These are phyloP conservation scores for Jamesozyma piceae DNA, from an alignment of 805 yeast species.

Conservation along the genomic window DNA sequence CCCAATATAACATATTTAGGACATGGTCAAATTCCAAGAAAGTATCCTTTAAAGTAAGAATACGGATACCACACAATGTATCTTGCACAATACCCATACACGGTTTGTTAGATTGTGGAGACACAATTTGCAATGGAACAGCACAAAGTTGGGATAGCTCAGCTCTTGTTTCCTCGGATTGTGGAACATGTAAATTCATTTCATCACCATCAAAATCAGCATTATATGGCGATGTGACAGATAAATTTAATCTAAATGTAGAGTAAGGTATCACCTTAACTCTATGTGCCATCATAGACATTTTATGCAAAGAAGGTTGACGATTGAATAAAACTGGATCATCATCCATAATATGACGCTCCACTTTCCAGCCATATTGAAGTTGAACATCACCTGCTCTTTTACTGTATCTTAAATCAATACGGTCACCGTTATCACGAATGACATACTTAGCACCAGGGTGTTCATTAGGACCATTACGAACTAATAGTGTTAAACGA, in stretches of 20 bases:
- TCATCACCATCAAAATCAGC: conserved; percentile 99
- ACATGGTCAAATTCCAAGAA: conserved; percentile 89
- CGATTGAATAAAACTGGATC: conserved; percentile 98
- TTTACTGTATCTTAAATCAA: conserved; percentile 91
- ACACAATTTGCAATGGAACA: conserved; percentile 94
- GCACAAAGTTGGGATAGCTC: conserved; percentile 92
- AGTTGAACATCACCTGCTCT: conserved; percentile 97
- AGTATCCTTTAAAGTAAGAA: conserved; percentile 83
- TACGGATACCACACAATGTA: conserved; percentile 93
- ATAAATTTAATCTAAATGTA: conserved; percentile 89
- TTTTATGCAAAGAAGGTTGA: conserved; percentile 97
- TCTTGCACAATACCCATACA: conserved; percentile 99
- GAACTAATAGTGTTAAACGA: conserved; percentile 80
- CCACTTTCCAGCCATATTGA: conserved; percentile 99
- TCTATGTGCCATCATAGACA: conserved; percentile 99
- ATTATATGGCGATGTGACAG: conserved; percentile 98
- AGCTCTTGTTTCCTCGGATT: conserved; percentile 94
- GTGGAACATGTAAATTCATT: conserved; percentile 99
- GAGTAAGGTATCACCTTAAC: conserved; percentile 98
- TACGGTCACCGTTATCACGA: conserved; percentile 97
- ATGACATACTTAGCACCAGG: conserved; percentile 99
- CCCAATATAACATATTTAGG: conserved; percentile 95
- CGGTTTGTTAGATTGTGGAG: conserved; percentile 97
- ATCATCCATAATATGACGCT: conserved; percentile 93
- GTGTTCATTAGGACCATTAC: conserved; percentile 98